Conservation (phyloP, 169 alveolate species). For the Eimeria sp. region DNA sequence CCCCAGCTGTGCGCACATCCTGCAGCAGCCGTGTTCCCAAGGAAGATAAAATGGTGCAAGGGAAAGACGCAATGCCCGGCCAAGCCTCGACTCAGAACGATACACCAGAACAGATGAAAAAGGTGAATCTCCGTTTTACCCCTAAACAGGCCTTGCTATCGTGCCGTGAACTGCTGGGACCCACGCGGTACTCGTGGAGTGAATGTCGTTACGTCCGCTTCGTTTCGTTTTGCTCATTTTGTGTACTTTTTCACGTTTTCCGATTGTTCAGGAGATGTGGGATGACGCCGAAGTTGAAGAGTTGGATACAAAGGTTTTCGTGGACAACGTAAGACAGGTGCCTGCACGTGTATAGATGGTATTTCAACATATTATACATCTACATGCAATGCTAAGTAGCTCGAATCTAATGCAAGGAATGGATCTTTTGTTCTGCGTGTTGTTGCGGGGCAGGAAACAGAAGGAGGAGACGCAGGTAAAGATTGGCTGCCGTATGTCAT, state of each 20-base stretch:
- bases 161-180: no score
- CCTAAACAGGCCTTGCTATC: not conserved
- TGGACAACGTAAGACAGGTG: not conserved
- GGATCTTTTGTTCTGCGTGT: no score
- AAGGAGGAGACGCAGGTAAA: constrained; percentile 12
- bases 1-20: not conserved
- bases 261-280: constrained; percentile 1
- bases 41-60: constrained; percentile 15
- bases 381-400: not conserved
- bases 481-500: constrained; percentile 52
- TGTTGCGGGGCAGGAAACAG: constrained; percentile 1
- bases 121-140: not conserved
- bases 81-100: not conserved
- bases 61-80: not conserved
- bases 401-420: not conserved
- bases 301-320: constrained; percentile 57
- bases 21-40: not conserved
- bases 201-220: no score
- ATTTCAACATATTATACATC: no score
- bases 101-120: not conserved
- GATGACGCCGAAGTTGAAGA: constrained; percentile 15
- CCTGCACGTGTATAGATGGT: not conserved
- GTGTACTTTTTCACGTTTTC: not conserved
- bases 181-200: not conserved
- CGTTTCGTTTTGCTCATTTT: not conserved